Evolutionary conservation across 2,329 filamentous ascomycete species (phyloP), one percentile per base, ranked within the genome.

Genomic region (Aspergillus carbonarius): DNA sequence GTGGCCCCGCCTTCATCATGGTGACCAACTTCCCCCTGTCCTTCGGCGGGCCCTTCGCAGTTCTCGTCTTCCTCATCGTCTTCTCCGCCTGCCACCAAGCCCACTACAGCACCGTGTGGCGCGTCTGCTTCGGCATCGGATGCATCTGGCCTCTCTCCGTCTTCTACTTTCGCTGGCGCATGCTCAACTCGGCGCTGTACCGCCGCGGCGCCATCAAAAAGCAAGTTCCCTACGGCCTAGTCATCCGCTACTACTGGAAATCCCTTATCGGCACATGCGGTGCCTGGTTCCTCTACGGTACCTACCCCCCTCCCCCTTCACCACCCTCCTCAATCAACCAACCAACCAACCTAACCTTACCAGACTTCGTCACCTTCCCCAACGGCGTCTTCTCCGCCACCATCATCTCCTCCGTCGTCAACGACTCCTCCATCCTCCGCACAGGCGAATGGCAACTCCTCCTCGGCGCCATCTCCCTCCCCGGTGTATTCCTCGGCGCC

Each of bases 211-310:
- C 51, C n/a, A 54, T 54, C 5, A 54, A 54, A 30, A 54, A 54
- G n/a, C 51, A 17, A 9, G 51, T 54, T 1, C 51, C 51, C 4
- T 54, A 54, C 12, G 40, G 23, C 1, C n/a, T 54, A 12, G 51
- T 54, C 12, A 42, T 54, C 17, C 39, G 34, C 5, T 54, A 54
- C n/a, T 54, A 54, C 51, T 54, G 51, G 51, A 54, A 54, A 1
- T 44, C 51, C 2, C 37, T 54, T n/a, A 54, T 54, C 18, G 51
- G 51, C 13, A 54, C 51, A 1, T 54, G 51, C 5, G 51, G 51
- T 18, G 51, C 51, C 51, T 54, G 51, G 51, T 54, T 54, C 37
- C 34, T 54, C 12, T 54, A 54, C 39, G 51, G 51, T 54, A 13
- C 15, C 23, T 9, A 18, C 37, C 10, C 12, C 27, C 37, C 18